Evolutionary conservation across 1,284 basidiomycete species (phyloP).

Genomic region (Mycena citricolor): DNA sequence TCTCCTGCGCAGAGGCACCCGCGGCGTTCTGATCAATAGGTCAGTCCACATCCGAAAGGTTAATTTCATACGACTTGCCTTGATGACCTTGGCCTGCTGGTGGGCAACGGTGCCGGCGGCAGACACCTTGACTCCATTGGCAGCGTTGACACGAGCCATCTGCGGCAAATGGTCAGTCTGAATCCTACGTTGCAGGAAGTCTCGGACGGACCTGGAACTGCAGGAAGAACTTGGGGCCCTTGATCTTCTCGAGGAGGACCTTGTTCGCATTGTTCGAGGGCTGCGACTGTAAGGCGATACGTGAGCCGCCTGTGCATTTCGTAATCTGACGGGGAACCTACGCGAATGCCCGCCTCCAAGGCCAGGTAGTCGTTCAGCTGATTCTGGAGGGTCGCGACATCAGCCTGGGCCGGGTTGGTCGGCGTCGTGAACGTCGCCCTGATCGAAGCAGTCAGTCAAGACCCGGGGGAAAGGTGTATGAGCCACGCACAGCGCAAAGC

Average conservation of each 20-base stretch:
- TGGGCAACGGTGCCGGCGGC: conserved; percentile 31
- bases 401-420: conserved; percentile 25
- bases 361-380: conserved; percentile 30
- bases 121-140: conserved; percentile 24
- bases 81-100: conserved; percentile 30
- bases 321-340: conserved; percentile 10
- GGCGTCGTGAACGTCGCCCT: conserved; percentile 22
- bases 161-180: conserved; percentile 5
- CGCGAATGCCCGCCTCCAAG: conserved; percentile 28
- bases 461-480: not conserved
- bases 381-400: conserved; percentile 26
- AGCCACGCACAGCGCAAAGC: conserved; percentile 27
- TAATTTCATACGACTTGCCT: conserved; percentile 21
- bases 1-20: conserved; percentile 18
- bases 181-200: not conserved
- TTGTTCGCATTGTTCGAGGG: conserved; percentile 19
- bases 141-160: conserved; percentile 30
- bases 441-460: conserved; percentile 1
- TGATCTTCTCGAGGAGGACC: conserved; percentile 27
- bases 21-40: conserved; percentile 19
- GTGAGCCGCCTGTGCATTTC: too few species aligned
- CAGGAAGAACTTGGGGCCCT: conserved; percentile 34
- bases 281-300: conserved; percentile 24
- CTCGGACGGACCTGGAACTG: conserved; percentile 26
- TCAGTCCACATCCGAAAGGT: too few species aligned